phyloP scores from a whole-genome alignment of 176 grass and related monocot genomes.

The Aechmea fasciata region DNA sequence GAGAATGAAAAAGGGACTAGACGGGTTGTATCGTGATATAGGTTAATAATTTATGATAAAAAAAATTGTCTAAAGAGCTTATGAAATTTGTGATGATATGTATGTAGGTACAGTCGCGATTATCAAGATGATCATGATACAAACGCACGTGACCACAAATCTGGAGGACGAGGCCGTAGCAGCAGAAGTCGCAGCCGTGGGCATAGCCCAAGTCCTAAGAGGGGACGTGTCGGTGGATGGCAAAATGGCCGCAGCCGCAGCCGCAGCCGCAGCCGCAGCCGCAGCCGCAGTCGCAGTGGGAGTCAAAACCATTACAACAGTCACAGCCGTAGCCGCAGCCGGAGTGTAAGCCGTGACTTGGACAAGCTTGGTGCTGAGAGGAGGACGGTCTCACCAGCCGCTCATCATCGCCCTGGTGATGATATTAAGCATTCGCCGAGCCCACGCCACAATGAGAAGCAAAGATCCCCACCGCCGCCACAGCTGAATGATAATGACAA shows the following conservation, averaged over 20 bases:
- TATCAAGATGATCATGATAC: slow-evolving; percentile 13
- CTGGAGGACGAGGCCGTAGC: slow-evolving; percentile 34
- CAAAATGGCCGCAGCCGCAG: slow-evolving; percentile 34
- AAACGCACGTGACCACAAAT: slow-evolving; percentile 35
- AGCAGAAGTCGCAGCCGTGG: slow-evolving; percentile 51
- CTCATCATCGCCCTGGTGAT: slow-evolving; percentile 13
- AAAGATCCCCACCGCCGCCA: slow-evolving; percentile 6
- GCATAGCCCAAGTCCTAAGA: slow-evolving; percentile 52
- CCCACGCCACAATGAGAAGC: slow-evolving; percentile 10
- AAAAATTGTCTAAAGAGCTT: slow-evolving; percentile 6
- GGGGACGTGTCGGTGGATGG: slow-evolving; percentile 33
- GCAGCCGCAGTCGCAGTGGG: slow-evolving; percentile 34
- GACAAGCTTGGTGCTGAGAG: slow-evolving; percentile 24
- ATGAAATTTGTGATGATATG: slow-evolving; percentile 18
- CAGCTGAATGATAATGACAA: slow-evolving; percentile 16
- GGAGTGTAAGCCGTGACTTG: slow-evolving; percentile 21
- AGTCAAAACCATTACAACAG: slow-evolving; percentile 37
- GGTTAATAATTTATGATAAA: slow-evolving; percentile 9
- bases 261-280: slow-evolving; percentile 38
- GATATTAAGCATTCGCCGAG: slow-evolving; percentile 8
- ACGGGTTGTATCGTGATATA: not conserved
- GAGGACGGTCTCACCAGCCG: slow-evolving; percentile 17
- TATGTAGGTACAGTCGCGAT: slow-evolving; percentile 30
- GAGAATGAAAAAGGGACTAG: not conserved
- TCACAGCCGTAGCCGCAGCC: slow-evolving; percentile 48